Base-by-base conservation (phyloP, 2,329 filamentous ascomycete species). In the Cercospora sojina region DNA sequence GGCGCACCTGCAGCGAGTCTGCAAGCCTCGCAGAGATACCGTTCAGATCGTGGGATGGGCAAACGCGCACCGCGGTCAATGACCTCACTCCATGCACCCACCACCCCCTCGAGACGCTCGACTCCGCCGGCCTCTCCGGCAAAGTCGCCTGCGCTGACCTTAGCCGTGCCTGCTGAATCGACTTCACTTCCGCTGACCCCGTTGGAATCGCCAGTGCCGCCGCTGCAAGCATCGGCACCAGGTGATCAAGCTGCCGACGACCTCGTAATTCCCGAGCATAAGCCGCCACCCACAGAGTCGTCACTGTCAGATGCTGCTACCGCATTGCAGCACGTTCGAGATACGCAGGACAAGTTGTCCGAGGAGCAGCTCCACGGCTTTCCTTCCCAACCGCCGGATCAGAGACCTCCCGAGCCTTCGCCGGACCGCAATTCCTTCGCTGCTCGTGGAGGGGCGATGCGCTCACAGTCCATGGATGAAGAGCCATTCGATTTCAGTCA, bases 401-500 rank as follows among this genome's bases (percentile, higher is more conserved):
- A 27, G 31, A 62, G 32, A 49, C 13, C 55, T 49, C 12, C 59
- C 67, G 35, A 61, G 63, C 31, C 47, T 25, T 25, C 59, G 38
- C 56, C 25, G 53, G 32, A 55, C 38, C 62, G 61, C 64, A 18
- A 41, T 43, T 31, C 51, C n/a, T 56, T 56, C 16, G 20, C 51
- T n/a, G 25, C 29, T 29, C 51, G 51, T 7, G 51, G 51, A 32
- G n/a, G 25, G 3, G 12, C 25, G 25, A 63, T 62, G 55, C 60
- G 65, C 56, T 64, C 64, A 23, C 58, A 64, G 23, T 71, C 67
- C 13, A 29, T 67, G 49, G 74, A 79, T 75, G 78, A 86, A 75
- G 77, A 83, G 64, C 74, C 80, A 13, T 82, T 82, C 69, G 79
- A 79, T 63, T 74, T 74, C 64, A 79, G 79, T 67, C 83, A 83